Base-by-base conservation (phyloP, 2,329 filamentous ascomycete species). In the Aureobasidium vineae region DNA sequence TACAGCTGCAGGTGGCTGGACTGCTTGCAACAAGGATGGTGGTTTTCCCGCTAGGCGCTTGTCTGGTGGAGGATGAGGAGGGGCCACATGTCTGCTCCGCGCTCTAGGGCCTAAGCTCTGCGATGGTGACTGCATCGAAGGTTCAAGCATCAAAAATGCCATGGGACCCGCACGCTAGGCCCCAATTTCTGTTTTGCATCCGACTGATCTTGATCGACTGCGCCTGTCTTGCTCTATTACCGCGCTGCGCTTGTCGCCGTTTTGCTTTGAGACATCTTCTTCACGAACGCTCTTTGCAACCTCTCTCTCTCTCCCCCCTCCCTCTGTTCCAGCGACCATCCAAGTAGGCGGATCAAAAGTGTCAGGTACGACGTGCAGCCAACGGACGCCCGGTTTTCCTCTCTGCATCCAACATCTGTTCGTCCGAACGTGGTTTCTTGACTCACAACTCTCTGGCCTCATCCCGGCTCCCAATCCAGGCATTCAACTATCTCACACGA, bases 91-190 rank as follows among this genome's bases (percentile, higher is more conserved):
- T 45, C 61, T 52, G 60, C 47, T 54, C 49, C 47, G 61, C 43
- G 47, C 36, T 54, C 38, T 23, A 31, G 61, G 61, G 59, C 59
- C 59, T 63, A 23, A 63, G 47, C 59, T 52, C 49, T 47, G 28
- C 33, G 45, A 21, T 41, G 45, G 59, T 52, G 61, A 64, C 40
- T 64, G 49, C 61, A 64, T 31, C 61, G 49, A 54, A 64, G 49
- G 43, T 33, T 64, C 43, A 64, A 64, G 49, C 61, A 64, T 64
- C 49, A 64, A 54, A 61, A 54, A 64, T 64, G 61, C 61, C 61
- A 64, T 64, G 61, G 60, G 61, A 64, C 61, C 61, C 61, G 36
- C 61, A 64, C 61, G 49, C 61, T 64, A 64, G 49, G 31, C 45
- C 60, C 60, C 60, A 52, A 41, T 63, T 43, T 61, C 57, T 50